Conservation (phyloP, 2,329 filamentous ascomycete species). For the Diaporthe ilicicola region DNA sequence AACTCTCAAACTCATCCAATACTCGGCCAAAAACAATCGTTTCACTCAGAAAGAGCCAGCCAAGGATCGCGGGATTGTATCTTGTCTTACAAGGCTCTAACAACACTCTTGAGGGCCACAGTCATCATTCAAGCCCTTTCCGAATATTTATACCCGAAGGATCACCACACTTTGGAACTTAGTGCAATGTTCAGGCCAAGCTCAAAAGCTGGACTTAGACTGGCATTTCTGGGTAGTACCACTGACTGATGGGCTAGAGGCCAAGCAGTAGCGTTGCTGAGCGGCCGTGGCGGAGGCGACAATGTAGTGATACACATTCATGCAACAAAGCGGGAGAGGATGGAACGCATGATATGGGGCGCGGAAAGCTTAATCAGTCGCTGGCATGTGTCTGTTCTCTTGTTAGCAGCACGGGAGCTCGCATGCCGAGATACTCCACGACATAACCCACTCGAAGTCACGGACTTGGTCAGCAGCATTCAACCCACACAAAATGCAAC, state of each 20-base stretch:
- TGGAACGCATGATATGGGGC: neutral
- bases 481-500: conserved; percentile 3
- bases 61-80: too few relatives aligned
- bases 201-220: too few relatives aligned
- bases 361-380: neutral
- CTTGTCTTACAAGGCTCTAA: too few relatives aligned
- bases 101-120: too few relatives aligned
- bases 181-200: neutral
- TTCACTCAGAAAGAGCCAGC: too few relatives aligned
- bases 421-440: neutral
- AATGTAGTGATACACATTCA: neutral
- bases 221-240: neutral
- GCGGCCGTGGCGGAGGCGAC: neutral
- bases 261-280: neutral
- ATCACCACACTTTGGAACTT: too few relatives aligned
- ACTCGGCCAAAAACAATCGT: too few relatives aligned
- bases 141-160: neutral
- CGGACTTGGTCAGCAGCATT: neutral
- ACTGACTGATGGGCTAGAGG: neutral
- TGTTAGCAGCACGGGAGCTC: neutral
- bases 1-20: neutral
- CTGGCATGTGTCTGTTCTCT: neutral
- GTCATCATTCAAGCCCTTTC: too few relatives aligned
- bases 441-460: neutral
- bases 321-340: neutral